Evolutionary conservation across 441 rosid genomes (phyloP).

Genomic region (Raphanus hybrid): DNA sequence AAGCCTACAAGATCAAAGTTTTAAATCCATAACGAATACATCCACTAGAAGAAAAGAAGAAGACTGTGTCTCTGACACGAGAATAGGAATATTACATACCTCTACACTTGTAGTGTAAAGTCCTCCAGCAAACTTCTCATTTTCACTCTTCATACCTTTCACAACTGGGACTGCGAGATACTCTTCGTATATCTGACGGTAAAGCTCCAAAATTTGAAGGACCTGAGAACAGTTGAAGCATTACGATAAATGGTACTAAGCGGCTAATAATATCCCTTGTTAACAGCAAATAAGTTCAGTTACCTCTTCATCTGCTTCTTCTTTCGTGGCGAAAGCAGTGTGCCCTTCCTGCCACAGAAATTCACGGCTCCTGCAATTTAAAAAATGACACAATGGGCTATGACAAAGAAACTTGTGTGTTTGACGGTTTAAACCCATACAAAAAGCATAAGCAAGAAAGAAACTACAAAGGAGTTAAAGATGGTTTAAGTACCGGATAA

Average conservation of each 20-base stretch:
- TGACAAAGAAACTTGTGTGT: constrained; percentile 20
- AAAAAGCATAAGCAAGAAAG: neutral
- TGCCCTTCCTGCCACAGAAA: constrained; percentile 99
- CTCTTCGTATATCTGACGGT: constrained; percentile 88
- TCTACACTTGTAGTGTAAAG: constrained; percentile 97
- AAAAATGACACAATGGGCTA: neutral
- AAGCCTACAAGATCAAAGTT: constrained; percentile 57
- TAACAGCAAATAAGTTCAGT: too few species aligned
- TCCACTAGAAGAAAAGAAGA: constrained; percentile 8
- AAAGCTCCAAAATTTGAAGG: constrained; percentile 89
- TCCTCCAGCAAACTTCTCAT: constrained; percentile 98
- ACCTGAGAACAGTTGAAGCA: constrained; percentile 58
- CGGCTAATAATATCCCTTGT: too few species aligned
- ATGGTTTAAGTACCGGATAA: constrained; percentile 71
- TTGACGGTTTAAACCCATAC: neutral
- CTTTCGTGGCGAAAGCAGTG: constrained; percentile 93
- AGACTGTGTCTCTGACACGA: neutral
- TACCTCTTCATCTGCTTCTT: constrained; percentile 96
- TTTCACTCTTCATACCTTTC: constrained; percentile 95
- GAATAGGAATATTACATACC: constrained; percentile 46
- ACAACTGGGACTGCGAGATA: constrained; percentile 90
- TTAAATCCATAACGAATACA: constrained; percentile 15
- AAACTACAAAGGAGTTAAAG: constrained; percentile 14
- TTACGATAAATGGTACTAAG: neutral
- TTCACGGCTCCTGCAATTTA: constrained; percentile 87